Evolutionary conservation across 2,329 filamentous ascomycete species (phyloP).

Genomic region (Colletotrichum limetticola): DNA sequence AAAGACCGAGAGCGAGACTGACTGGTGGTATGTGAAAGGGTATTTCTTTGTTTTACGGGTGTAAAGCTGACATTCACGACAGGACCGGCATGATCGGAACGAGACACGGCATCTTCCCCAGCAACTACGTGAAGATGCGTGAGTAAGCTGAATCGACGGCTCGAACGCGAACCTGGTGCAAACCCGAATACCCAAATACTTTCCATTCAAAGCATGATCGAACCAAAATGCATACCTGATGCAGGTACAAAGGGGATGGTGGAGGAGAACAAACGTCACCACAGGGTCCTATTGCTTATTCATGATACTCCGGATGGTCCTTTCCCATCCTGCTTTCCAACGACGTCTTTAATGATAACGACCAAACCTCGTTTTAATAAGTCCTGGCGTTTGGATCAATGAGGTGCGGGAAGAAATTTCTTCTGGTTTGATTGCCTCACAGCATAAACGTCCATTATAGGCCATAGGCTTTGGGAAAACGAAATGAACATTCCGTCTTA

Average conservation of each 20-base stretch:
- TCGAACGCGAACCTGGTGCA: conserved; percentile 3
- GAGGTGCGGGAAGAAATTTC: not conserved
- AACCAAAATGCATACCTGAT: conserved; percentile 1
- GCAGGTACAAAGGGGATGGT: not conserved
- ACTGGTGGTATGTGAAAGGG: conserved; percentile 84
- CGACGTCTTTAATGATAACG: conserved; percentile 21
- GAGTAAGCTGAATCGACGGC: conserved; percentile 48
- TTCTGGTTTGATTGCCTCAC: conserved; percentile 1
- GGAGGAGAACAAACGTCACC: not conserved
- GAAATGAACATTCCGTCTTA: not conserved
- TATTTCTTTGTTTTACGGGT: not conserved
- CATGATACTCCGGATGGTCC: conserved; percentile 30
- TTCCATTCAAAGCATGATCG: not conserved
- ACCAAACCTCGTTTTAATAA: not conserved
- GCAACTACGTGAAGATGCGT: conserved; percentile 77
- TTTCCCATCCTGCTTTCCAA: conserved; percentile 20
- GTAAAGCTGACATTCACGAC: conserved; percentile 6
- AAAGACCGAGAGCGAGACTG: conserved; percentile 91
- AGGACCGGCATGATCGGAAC: conserved; percentile 91
- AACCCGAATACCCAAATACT: conserved; percentile 18
- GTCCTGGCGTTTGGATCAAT: conserved; percentile 21
- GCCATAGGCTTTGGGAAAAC: not conserved
- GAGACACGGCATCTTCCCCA: conserved; percentile 92
- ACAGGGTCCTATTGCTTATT: conserved; percentile 10
- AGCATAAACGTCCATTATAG: conserved; percentile 22